Percentiles rank a stretch among this genome's conserved stretches.
These are phyloP conservation scores for Mortierella sp. DNA, from an alignment of 371 early-diverging fungal species.

Conservation along the genomic window DNA sequence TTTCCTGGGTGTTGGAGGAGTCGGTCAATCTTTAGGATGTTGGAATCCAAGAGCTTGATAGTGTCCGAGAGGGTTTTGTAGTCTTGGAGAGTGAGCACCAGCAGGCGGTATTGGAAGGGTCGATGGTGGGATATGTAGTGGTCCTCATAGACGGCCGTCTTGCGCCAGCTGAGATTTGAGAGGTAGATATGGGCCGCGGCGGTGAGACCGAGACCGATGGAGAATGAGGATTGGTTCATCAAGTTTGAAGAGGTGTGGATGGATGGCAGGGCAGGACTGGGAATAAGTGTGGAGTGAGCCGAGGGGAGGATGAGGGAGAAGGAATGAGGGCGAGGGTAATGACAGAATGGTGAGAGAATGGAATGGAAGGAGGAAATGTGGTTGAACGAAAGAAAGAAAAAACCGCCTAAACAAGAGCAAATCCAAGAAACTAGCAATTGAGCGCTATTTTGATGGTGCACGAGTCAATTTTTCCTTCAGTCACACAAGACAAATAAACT, in stretches of 20 bases:
- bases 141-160: neutral
- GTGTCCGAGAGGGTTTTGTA: conserved; percentile 13
- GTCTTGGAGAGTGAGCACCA: conserved; percentile 14
- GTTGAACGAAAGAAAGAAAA: too few species aligned
- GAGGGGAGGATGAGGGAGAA: neutral
- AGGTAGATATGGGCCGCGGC: conserved; percentile 44
- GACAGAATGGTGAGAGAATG: neutral
- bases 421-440: too few species aligned
- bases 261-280: too few species aligned
- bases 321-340: neutral
- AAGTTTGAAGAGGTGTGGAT: neutral
- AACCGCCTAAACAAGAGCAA: too few species aligned
- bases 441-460: too few species aligned
- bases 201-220: conserved; percentile 37
- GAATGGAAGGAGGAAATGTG: neutral
- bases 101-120: neutral
- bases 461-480: too few species aligned
- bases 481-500: too few species aligned
- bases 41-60: conserved; percentile 16
- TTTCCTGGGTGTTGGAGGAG: neutral
- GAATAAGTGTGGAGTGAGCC: too few species aligned
- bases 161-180: conserved; percentile 14
- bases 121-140: conserved; percentile 4
- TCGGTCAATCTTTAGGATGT: neutral
- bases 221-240: conserved; percentile 15